These are phyloP conservation scores for Coemansia sp. DNA, from an alignment of 192 early-diverging fungal species.

Conservation along the genomic window DNA sequence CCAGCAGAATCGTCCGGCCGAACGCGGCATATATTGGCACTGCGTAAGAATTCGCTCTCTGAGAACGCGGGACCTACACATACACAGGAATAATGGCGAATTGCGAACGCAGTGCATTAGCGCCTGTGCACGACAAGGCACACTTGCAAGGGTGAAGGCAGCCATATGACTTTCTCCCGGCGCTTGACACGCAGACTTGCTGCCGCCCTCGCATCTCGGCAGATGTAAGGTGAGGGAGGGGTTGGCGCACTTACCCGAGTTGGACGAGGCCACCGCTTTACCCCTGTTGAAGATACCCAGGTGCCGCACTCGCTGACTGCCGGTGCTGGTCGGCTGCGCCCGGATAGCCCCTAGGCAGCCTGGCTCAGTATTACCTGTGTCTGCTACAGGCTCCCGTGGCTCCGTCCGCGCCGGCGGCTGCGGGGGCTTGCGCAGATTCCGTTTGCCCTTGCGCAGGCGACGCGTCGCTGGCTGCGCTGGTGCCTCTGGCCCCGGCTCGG, in stretches of 20 bases:
- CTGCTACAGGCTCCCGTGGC: background rate
- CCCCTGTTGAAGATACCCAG: constrained; percentile 48
- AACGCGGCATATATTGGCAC: constrained; percentile 31
- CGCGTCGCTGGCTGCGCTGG: background rate
- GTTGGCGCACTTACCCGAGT: constrained; percentile 21
- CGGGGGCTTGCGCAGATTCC: constrained; percentile 22
- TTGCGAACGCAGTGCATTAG: constrained; percentile 1
- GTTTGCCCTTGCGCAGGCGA: constrained; percentile 12
- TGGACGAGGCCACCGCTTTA: constrained; percentile 39
- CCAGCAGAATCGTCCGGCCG: constrained; percentile 13
- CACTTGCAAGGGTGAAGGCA: background rate
- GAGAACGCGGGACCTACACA: constrained; percentile 38
- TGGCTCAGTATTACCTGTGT: background rate
- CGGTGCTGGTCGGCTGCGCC: constrained; percentile 3
- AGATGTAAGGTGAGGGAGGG: background rate
- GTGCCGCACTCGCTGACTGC: constrained; percentile 3
- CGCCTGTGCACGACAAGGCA: background rate
- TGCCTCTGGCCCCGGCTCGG: background rate
- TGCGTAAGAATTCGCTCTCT: constrained; percentile 31
- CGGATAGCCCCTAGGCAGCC: constrained; percentile 19
- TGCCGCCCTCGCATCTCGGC: background rate
- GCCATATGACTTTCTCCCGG: constrained; percentile 1
- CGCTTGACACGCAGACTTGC: background rate
- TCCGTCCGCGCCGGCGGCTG: constrained; percentile 7
- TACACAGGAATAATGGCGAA: background rate